A percentile compares a stretch with the other conserved stretches of the same genome.
Evolutionary conservation across 345 rosid genomes (phyloP).

Genomic region (Anacardium occidentale): DNA sequence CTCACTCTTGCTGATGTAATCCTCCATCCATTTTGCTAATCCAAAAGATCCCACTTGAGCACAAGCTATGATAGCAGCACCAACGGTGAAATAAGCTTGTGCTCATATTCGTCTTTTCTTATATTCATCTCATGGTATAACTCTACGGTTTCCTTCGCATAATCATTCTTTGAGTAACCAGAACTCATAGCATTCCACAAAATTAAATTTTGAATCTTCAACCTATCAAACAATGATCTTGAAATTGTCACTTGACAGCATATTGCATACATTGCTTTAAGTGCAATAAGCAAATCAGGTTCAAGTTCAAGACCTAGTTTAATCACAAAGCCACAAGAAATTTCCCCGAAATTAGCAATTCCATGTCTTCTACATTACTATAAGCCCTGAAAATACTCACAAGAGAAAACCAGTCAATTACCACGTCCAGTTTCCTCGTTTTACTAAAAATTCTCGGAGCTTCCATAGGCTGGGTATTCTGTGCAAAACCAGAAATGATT

Average conservation of each 20-base stretch:
- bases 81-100: slow-evolving; percentile 54
- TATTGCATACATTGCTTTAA: slow-evolving; percentile 66
- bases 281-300: slow-evolving; percentile 63
- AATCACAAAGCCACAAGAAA: slow-evolving; percentile 49
- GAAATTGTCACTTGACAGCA: slow-evolving; percentile 57
- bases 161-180: slow-evolving; percentile 69
- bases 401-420: slow-evolving; percentile 62
- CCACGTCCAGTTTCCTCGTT: slow-evolving; percentile 48
- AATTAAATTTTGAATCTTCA: slow-evolving; percentile 49
- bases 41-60: slow-evolving; percentile 65
- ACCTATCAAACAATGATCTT: slow-evolving; percentile 48
- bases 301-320: slow-evolving; percentile 63
- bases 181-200: slow-evolving; percentile 79
- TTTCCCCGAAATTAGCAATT: slow-evolving; percentile 57
- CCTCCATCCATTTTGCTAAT: slow-evolving; percentile 60
- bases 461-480: slow-evolving; percentile 58
- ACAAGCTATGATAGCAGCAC: slow-evolving; percentile 59
- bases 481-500: slow-evolving; percentile 63
- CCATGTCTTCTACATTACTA: slow-evolving; percentile 50
- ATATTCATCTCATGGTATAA: slow-evolving; percentile 57
- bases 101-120: slow-evolving; percentile 34
- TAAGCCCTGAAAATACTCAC: slow-evolving; percentile 67
- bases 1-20: slow-evolving; percentile 39
- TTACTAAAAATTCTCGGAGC: slow-evolving; percentile 52
- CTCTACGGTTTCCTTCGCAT: slow-evolving; percentile 53